phyloP scores from a whole-genome alignment of 768 basidiomycete species.

The Boletus reticulatus region DNA sequence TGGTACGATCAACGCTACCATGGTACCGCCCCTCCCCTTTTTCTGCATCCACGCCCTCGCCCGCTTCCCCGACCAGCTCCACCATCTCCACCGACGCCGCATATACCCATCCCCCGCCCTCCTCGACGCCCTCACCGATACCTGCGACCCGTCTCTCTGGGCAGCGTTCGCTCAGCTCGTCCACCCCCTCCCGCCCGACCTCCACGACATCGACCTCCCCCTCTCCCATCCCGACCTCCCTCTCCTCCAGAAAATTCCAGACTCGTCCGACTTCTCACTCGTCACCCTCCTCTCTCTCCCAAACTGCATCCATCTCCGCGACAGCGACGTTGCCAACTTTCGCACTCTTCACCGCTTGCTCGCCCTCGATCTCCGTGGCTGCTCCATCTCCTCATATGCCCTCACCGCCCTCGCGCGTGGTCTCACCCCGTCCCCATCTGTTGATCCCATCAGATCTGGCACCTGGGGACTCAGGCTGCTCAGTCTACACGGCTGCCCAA shows the following conservation, averaged over 20 bases:
- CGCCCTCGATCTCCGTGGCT: conserved; percentile 65
- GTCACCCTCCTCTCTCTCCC: conserved; percentile 63
- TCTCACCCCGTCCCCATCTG: conserved; percentile 31
- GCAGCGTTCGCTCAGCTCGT: conserved; percentile 60
- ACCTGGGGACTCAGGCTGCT: conserved; percentile 62
- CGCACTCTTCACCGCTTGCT: conserved; percentile 50
- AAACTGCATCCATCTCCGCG: conserved; percentile 53
- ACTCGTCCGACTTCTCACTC: conserved; percentile 57
- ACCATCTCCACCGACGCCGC: conserved; percentile 35
- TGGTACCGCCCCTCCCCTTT: conserved; percentile 50
- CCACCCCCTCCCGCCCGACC: conserved; percentile 44
- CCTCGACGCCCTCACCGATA: conserved; percentile 33
- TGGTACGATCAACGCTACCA: neutral
- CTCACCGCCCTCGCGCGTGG: conserved; percentile 51
- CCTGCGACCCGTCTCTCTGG: conserved; percentile 60
- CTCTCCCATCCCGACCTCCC: conserved; percentile 54
- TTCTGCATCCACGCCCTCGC: conserved; percentile 49
- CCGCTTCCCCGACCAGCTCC: conserved; percentile 38
- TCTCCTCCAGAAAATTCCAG: conserved; percentile 54
- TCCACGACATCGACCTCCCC: conserved; percentile 39
- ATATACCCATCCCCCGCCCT: conserved; percentile 42
- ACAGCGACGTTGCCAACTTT: conserved; percentile 51
- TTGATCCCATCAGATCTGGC: conserved; percentile 30
- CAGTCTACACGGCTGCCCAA: conserved; percentile 50
- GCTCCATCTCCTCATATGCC: conserved; percentile 50